These are phyloP conservation scores for Cicer cuneatum DNA, from an alignment of 306 rosid species.

Conservation along the genomic window DNA sequence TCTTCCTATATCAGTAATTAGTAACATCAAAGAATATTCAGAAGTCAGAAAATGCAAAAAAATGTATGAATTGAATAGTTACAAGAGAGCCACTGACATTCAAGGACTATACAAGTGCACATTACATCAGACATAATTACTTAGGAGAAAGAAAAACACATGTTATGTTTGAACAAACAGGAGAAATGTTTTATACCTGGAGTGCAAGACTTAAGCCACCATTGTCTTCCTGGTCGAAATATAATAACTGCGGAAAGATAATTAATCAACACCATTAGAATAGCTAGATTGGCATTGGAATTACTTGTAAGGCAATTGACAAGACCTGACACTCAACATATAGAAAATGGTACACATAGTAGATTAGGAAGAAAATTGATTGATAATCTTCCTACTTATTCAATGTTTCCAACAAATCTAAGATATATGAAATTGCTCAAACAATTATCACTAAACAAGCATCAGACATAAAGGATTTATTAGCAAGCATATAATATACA, in stretches of 20 bases:
- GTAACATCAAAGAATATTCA: conserved; percentile 39
- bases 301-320: no score
- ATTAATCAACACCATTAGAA: conserved; percentile 1
- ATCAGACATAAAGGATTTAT: not conserved
- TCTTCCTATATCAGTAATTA: conserved; percentile 75
- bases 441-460: not conserved
- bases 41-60: not conserved
- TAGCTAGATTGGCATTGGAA: no score
- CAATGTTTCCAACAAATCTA: conserved; percentile 11
- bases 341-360: no score
- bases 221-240: conserved; percentile 86
- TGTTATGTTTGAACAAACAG: conserved; percentile 23
- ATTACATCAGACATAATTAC: conserved; percentile 27
- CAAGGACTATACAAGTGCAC: not conserved
- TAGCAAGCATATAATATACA: not conserved
- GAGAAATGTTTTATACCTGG: conserved; percentile 69
- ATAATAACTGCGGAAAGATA: conserved; percentile 65
- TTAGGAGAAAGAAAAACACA: not conserved
- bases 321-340: no score
- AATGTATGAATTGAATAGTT: not conserved
- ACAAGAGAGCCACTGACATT: conserved; percentile 20
- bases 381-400: conserved; percentile 17
- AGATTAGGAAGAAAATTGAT: not conserved
- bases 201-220: conserved; percentile 92
- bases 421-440: not conserved